Percentiles rank a stretch among this genome's conserved stretches.
These are phyloP conservation scores for Boletus huronensis DNA, from an alignment of 768 basidiomycete species.

Conservation along the genomic window DNA sequence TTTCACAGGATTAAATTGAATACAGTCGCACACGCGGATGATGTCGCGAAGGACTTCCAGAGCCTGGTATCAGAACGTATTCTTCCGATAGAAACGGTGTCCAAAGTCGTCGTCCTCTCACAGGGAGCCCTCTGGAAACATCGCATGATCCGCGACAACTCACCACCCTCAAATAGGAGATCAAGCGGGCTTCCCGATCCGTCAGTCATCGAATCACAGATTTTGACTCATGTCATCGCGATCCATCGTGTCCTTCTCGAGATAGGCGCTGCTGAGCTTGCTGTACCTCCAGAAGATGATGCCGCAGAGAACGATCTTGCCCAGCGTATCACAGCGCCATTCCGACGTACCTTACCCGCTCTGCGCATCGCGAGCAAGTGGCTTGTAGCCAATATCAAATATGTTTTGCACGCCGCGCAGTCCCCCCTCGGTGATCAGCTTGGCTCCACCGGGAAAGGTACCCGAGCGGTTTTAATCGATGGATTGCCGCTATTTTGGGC, in stretches of 20 bases:
- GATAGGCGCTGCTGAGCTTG: conserved; percentile 61
- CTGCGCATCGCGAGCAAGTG: conserved; percentile 88
- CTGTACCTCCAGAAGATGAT: conserved; percentile 55
- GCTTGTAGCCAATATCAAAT: conserved; percentile 73
- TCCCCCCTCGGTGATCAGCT: conserved; percentile 21
- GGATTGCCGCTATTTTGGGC: conserved; percentile 62
- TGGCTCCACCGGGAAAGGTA: conserved; percentile 12
- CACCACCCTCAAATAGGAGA: conserved; percentile 29
- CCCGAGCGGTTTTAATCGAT: conserved; percentile 28
- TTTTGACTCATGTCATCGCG: conserved; percentile 64
- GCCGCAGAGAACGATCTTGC: conserved; percentile 59
- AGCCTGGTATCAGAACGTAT: conserved; percentile 62
- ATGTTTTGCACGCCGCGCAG: conserved; percentile 49
- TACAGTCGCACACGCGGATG: conserved; percentile 44
- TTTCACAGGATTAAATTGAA: conserved; percentile 38
- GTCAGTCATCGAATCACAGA: conserved; percentile 54
- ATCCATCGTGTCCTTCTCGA: conserved; percentile 62
- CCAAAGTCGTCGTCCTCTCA: conserved; percentile 66
- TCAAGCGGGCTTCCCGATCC: conserved; percentile 24
- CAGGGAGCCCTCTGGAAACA: conserved; percentile 86
- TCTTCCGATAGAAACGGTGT: conserved; percentile 73
- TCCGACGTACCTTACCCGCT: conserved; percentile 82
- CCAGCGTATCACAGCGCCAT: conserved; percentile 79
- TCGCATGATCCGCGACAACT: conserved; percentile 60
- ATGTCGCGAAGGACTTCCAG: conserved; percentile 54